Percentiles rank a stretch among this genome's conserved stretches.
Conservation (phyloP, 2,329 filamentous ascomycete genomes). For the Talaromyces sp. region DNA sequence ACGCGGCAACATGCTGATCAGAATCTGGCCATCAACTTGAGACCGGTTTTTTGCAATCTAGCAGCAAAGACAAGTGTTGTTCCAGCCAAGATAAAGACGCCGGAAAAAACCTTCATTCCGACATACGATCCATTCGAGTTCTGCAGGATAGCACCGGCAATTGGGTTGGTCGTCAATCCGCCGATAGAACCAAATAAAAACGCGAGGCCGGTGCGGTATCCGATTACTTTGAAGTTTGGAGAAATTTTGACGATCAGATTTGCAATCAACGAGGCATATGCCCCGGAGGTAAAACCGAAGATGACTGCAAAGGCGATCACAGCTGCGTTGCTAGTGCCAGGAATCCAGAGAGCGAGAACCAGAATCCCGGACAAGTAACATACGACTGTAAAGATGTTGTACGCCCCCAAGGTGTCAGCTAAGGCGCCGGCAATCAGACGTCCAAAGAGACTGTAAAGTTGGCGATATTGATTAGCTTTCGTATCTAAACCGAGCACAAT, state of each 20-base stretch:
- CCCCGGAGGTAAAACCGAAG: constrained; percentile 64
- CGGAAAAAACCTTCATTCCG: constrained; percentile 10
- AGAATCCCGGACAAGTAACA: constrained; percentile 43
- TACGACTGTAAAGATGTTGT: constrained; percentile 51
- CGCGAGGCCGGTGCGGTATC: constrained; percentile 14
- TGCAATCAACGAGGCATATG: constrained; percentile 58
- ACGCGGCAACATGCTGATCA: neutral
- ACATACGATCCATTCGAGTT: constrained; percentile 58
- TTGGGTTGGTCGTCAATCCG: constrained; percentile 12
- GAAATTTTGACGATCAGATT: constrained; percentile 64
- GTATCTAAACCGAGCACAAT: no score
- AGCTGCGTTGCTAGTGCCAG: constrained; percentile 46
- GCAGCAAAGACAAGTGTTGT: neutral
- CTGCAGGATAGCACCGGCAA: constrained; percentile 54
- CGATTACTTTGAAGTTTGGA: constrained; percentile 52
- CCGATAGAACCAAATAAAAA: constrained; percentile 9
- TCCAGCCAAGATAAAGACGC: neutral
- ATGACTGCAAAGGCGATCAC: constrained; percentile 59
- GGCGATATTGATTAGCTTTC: neutral
- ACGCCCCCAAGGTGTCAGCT: constrained; percentile 51
- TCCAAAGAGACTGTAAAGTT: constrained; percentile 46
- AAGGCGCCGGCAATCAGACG: constrained; percentile 52
- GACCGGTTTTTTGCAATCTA: neutral
- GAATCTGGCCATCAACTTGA: neutral
- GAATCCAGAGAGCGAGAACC: constrained; percentile 51